phyloP scores from a whole-genome alignment of 2,329 filamentous ascomycete species.

The Diaporthe sp. region DNA sequence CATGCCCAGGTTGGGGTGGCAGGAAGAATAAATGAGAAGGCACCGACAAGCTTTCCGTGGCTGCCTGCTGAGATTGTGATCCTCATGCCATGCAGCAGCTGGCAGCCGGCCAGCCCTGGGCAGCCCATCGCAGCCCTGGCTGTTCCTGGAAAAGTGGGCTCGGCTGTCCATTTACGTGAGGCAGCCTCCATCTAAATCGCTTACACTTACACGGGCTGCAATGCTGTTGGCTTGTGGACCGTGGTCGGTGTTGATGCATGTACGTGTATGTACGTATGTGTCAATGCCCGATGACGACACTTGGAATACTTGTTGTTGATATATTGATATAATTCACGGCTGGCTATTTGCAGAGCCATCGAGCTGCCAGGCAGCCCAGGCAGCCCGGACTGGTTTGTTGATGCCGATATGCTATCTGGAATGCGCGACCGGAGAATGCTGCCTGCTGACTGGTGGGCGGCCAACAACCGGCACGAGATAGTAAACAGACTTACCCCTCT shows the following conservation, averaged over 20 bases:
- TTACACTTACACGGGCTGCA: constrained; percentile 4
- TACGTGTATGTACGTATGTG: neutral
- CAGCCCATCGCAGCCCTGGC: neutral
- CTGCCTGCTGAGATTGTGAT: constrained; percentile 15
- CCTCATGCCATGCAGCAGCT: constrained; percentile 9
- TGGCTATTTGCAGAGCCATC: neutral
- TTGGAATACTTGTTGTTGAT: neutral
- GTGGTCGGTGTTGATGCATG: neutral
- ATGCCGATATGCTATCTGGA: neutral
- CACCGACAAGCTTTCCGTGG: constrained; percentile 9
- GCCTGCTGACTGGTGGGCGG: constrained; percentile 18
- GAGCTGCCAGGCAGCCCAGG: too few relatives aligned
- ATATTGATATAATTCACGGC: neutral
- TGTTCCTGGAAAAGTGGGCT: constrained; percentile 29
- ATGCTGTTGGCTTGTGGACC: neutral
- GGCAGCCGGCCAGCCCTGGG: neutral
- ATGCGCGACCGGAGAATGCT: neutral
- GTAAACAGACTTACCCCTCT: neutral
- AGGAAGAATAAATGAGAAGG: neutral
- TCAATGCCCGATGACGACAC: neutral
- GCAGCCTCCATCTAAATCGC: neutral
- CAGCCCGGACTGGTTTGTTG: neutral
- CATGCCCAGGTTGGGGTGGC: neutral
- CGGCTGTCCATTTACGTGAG: neutral
- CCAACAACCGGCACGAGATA: constrained; percentile 6